Conservation (phyloP, 441 rosid species). For the Gossypium laxum region DNA sequence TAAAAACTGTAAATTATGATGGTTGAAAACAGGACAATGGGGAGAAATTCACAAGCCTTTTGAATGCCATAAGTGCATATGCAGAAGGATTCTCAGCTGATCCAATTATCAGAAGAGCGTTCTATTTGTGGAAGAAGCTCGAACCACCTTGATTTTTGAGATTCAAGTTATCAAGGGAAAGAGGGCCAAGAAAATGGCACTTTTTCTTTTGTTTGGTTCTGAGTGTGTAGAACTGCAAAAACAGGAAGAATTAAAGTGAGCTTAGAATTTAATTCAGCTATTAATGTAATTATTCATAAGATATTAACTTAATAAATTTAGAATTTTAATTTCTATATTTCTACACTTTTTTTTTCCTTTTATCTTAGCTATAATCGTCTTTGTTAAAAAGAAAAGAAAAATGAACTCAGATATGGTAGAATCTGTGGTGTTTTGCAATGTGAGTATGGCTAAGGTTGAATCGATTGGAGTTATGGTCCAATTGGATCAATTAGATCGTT, state of each 20-base stretch:
- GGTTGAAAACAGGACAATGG: slow-evolving; percentile 57
- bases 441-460: neutral
- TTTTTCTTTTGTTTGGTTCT: neutral
- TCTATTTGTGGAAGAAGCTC: slow-evolving; percentile 6
- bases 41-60: slow-evolving; percentile 60
- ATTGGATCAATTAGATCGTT: neutral
- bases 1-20: neutral
- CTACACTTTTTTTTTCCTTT: too few relatives aligned
- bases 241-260: neutral
- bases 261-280: neutral
- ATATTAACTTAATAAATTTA: neutral
- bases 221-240: neutral
- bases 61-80: slow-evolving; percentile 64
- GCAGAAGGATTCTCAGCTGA: slow-evolving; percentile 90
- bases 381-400: neutral
- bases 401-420: neutral
- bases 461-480: neutral
- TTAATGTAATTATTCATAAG: neutral
- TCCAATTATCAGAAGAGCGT: slow-evolving; percentile 48
- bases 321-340: neutral
- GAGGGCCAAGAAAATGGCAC: neutral
- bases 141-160: slow-evolving; percentile 1
- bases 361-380: neutral
- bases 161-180: neutral
- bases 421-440: too few relatives aligned